Conservation (phyloP, 352 stramenopile species). For the Globisporangium radiosum region DNA sequence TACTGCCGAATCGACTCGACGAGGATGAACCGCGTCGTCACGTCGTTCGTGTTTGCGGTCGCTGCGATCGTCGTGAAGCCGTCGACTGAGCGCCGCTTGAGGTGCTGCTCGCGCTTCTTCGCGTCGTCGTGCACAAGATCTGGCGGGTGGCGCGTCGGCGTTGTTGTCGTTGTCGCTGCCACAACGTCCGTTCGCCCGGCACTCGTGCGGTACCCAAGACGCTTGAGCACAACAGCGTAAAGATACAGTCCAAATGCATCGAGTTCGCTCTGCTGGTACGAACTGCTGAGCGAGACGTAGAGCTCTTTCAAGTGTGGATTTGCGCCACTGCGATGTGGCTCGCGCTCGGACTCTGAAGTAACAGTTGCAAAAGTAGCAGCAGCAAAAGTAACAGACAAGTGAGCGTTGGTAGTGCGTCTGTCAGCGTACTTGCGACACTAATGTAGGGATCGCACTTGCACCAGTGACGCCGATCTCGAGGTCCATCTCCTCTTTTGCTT, state of each 20-base stretch:
- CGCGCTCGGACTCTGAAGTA: conserved; percentile 23
- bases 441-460: conserved; percentile 24
- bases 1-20: conserved; percentile 64
- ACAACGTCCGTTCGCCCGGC: conserved; percentile 17
- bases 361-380: conserved; percentile 1
- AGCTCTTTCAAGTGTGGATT: conserved; percentile 77
- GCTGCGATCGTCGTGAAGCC: conserved; percentile 13
- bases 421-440: too few relatives aligned
- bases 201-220: conserved; percentile 57
- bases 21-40: conserved; percentile 60
- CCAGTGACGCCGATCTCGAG: conserved; percentile 62
- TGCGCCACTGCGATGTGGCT: conserved; percentile 30
- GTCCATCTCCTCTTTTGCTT: conserved; percentile 74
- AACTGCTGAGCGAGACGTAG: conserved; percentile 38
- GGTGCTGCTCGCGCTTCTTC: conserved; percentile 39
- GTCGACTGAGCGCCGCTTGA: conserved; percentile 10
- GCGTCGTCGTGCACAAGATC: conserved; percentile 19
- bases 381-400: neutral
- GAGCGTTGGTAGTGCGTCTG: neutral
- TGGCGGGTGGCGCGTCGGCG: conserved; percentile 24
- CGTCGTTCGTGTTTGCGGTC: conserved; percentile 24
- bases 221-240: conserved; percentile 66
- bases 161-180: conserved; percentile 15
- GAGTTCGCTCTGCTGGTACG: conserved; percentile 44
- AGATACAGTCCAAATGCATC: conserved; percentile 80